Percentiles rank a stretch among this genome's conserved stretches.
These are phyloP conservation scores for Ogataea naganishii DNA, from an alignment of 805 yeast genomes.

Conservation along the genomic window DNA sequence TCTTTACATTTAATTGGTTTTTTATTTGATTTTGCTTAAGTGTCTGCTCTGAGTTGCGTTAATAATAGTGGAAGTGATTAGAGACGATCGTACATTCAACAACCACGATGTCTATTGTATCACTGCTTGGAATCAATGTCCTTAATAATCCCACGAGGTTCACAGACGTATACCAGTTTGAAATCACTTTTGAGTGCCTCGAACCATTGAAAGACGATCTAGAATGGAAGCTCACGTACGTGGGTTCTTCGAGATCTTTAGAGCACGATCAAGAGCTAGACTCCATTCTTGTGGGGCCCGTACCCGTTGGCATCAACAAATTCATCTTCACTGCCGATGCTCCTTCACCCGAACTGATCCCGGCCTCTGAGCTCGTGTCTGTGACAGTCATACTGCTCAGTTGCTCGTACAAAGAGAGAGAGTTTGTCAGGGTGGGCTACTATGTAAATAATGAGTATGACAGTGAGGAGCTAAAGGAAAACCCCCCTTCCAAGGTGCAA, in stretches of 20 bases:
- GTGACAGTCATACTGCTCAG: slow-evolving; percentile 91
- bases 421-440: slow-evolving; percentile 95
- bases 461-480: slow-evolving; percentile 83
- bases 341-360: slow-evolving; percentile 91
- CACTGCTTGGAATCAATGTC: slow-evolving; percentile 84
- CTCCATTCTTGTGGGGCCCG: slow-evolving; percentile 96
- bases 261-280: slow-evolving; percentile 97
- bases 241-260: slow-evolving; percentile 87
- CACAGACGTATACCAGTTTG: slow-evolving; percentile 90
- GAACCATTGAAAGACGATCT: slow-evolving; percentile 88
- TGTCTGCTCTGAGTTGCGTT: too few species aligned
- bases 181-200: slow-evolving; percentile 93
- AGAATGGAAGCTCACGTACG: slow-evolving; percentile 96
- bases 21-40: too few species aligned
- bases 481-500: slow-evolving; percentile 89
- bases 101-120: slow-evolving; percentile 82
- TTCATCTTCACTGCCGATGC: slow-evolving; percentile 93
- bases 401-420: slow-evolving; percentile 88
- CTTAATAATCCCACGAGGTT: slow-evolving; percentile 92
- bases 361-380: slow-evolving; percentile 89
- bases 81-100: too few species aligned
- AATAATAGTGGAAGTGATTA: too few species aligned
- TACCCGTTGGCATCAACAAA: slow-evolving; percentile 94
- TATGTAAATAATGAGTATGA: slow-evolving; percentile 97
- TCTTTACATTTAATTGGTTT: too few species aligned